Evolutionary conservation across 2,329 filamentous ascomycete genomes (phyloP), one percentile per base, ranked within the genome.

Genomic region (Penicillium sp.): DNA sequence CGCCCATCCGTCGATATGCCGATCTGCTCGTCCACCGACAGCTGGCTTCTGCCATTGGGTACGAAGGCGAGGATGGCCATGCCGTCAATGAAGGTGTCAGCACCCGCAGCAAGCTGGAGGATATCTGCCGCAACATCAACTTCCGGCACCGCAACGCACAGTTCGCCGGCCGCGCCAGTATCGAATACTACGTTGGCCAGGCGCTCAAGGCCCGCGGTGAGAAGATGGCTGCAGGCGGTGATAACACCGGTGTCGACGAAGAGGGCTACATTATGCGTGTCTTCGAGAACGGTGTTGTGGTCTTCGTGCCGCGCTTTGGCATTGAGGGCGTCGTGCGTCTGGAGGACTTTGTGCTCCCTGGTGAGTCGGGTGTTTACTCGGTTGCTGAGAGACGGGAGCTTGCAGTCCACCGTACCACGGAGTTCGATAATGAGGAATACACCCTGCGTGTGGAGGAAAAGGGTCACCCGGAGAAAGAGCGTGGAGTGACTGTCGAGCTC

Each of bases 71-170:
- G 53, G 70, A 72, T 28, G 71, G 71, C 43, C 65, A 71, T 91
- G 74, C 85, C 33, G 79, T 93, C n/a, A 87, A 95, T 66, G 80
- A 89, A 6, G 86, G 84, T 41, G 81, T 95, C 50, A 87, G 89
- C 65, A 89, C 86, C 59, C 86, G 89, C 56, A 83, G 84, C 58
- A 89, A 90, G 60, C 84, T 98, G 48, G 91, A 97, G 71, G 88
- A 84, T 49, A 89, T 98, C 23, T 97, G 93, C 80, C 91, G 90
- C 72, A 98, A 98, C 75, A 96, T 98, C 80, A 98, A 98, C 71
- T 85, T 93, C 50, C 86, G 93, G 6, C 93, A 98, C 71, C 89
- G 93, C 65, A 98, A 98, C 71, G 93, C 93, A 28, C 93, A 98
- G 72, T 86, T 95, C 73, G 93, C 93, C 2, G 92, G 92, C 31